These are phyloP conservation scores for Beauveria brongniartii DNA, from an alignment of 2,329 filamentous ascomycete species.

Conservation along the genomic window DNA sequence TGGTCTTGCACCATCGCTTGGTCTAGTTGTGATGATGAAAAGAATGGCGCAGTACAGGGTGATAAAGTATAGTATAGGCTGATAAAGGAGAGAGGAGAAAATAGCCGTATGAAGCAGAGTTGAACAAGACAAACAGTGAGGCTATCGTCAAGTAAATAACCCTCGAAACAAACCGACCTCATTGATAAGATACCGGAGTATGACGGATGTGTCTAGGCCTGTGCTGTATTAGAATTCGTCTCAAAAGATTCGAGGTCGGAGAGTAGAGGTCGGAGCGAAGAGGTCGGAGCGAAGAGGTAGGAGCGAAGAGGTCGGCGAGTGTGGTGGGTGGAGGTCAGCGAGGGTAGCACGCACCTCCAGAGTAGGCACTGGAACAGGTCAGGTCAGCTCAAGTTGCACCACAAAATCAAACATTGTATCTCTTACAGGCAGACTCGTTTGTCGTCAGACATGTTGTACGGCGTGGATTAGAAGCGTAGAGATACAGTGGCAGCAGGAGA, in stretches of 20 bases:
- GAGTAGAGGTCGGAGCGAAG: no score
- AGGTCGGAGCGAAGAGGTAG: no score
- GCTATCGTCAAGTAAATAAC: background rate
- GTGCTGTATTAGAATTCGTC: background rate
- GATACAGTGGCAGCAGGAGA: constrained; percentile 1
- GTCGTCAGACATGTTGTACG: constrained; percentile 9
- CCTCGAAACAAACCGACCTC: constrained; percentile 8
- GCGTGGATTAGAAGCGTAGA: constrained; percentile 6
- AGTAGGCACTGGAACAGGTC: constrained; percentile 11
- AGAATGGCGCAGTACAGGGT: background rate
- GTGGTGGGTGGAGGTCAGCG: background rate
- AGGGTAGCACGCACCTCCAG: constrained; percentile 6
- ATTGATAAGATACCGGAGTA: constrained; percentile 33
- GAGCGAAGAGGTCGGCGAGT: background rate
- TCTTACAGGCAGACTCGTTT: constrained; percentile 12
- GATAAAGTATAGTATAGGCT: background rate
- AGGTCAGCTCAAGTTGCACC: constrained; percentile 6
- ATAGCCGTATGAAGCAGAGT: background rate
- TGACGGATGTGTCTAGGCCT: constrained; percentile 35
- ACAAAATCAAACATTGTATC: background rate
- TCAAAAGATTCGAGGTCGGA: background rate
- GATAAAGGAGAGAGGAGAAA: background rate
- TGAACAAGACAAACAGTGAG: background rate
- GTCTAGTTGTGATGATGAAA: background rate
- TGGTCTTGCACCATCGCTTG: background rate